Evolutionary conservation across 2,329 filamentous ascomycete species (phyloP).

Genomic region (Penicillium sp.): DNA sequence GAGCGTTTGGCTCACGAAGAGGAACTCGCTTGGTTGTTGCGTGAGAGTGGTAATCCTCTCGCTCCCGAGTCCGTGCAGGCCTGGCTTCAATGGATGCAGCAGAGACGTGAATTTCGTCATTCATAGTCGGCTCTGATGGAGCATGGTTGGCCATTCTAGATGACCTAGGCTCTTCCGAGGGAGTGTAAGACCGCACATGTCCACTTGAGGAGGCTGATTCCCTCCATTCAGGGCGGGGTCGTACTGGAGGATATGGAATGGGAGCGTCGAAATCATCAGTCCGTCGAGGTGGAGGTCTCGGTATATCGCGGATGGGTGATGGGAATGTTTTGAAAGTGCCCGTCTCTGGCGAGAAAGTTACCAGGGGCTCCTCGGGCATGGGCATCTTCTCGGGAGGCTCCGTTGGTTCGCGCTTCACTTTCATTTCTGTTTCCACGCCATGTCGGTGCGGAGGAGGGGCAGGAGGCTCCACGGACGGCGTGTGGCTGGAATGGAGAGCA

Average conservation of each 20-base stretch:
- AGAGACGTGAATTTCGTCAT: not conserved
- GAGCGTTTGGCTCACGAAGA: conserved; percentile 28
- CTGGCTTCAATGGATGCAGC: conserved; percentile 8
- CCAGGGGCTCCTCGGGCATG: conserved; percentile 33
- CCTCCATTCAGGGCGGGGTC: conserved; percentile 5
- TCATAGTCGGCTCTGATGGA: not conserved
- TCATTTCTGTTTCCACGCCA: not conserved
- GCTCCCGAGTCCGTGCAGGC: conserved; percentile 12
- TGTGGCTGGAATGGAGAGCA: conserved; percentile 14
- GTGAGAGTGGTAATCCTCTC: conserved; percentile 15
- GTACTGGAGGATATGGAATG: conserved; percentile 1
- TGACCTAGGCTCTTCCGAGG: conserved; percentile 12
- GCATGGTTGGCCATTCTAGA: not conserved
- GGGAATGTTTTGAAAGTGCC: conserved; percentile 45
- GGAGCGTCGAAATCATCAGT: conserved; percentile 17
- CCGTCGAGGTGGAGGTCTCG: conserved; percentile 18
- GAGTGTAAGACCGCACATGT: conserved; percentile 13
- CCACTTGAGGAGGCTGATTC: conserved; percentile 8
- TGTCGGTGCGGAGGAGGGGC: conserved; percentile 7
- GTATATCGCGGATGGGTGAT: conserved; percentile 35
- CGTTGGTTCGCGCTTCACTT: conserved; percentile 18
- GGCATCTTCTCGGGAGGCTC: conserved; percentile 23
- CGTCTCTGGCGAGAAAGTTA: conserved; percentile 45
- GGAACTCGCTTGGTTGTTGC: conserved; percentile 34
- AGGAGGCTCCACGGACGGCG: conserved; percentile 19